Evolutionary conservation across 2,329 filamentous ascomycete species (phyloP).

Genomic region (Phaeoacremonium minimum): DNA sequence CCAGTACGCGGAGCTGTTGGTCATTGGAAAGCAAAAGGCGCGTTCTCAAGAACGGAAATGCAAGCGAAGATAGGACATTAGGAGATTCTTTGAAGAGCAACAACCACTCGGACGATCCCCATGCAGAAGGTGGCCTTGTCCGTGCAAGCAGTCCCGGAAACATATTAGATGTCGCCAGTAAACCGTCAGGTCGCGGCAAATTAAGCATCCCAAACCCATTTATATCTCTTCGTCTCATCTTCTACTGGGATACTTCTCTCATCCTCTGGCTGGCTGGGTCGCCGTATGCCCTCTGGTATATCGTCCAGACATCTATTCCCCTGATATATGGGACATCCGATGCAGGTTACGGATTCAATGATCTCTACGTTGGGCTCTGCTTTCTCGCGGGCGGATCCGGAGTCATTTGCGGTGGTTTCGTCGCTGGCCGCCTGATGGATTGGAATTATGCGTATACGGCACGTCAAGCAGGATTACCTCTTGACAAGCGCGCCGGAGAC

Average conservation of each 20-base stretch:
- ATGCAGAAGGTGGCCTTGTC: no score
- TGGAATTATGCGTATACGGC: constrained; percentile 67
- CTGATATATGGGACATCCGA: constrained; percentile 41
- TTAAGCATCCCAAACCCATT: constrained; percentile 47
- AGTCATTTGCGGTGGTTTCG: constrained; percentile 36
- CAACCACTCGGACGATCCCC: constrained; percentile 14
- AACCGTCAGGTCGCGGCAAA: constrained; percentile 24
- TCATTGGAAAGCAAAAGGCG: background rate
- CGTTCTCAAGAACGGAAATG: background rate
- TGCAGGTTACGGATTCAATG: constrained; percentile 40
- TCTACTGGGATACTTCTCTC: constrained; percentile 48
- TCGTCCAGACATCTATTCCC: constrained; percentile 46
- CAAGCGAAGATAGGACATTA: no score
- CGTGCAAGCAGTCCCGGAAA: no score
- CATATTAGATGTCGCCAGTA: constrained; percentile 13
- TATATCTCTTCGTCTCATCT: constrained; percentile 42
- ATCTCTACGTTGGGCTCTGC: constrained; percentile 40
- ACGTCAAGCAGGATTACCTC: constrained; percentile 47
- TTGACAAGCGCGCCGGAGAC: constrained; percentile 48
- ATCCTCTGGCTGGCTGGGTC: constrained; percentile 28
- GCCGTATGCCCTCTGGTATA: constrained; percentile 45
- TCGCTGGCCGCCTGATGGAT: constrained; percentile 47
- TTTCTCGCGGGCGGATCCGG: constrained; percentile 43
- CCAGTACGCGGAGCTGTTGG: background rate
- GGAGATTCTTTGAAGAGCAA: constrained; percentile 41